Evolutionary conservation across 257 asterid species (phyloP).

Genomic region (Ilex asprella): DNA sequence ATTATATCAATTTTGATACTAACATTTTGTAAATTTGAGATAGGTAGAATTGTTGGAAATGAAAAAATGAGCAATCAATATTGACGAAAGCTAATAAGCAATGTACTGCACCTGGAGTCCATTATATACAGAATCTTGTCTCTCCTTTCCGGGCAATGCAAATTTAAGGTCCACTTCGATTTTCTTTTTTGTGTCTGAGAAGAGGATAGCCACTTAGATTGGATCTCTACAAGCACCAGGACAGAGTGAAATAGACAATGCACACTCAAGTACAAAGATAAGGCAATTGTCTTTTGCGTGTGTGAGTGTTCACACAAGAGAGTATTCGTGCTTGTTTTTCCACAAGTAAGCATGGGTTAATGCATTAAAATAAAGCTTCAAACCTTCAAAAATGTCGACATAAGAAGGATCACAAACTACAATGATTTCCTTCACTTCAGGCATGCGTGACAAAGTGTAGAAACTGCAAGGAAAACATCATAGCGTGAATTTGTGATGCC

Average conservation of each 20-base stretch:
- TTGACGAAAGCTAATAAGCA: not conserved
- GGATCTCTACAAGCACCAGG: not conserved
- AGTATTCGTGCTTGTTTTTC: too few species aligned
- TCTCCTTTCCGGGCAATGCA: slow-evolving; percentile 97
- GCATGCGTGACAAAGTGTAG: slow-evolving; percentile 77
- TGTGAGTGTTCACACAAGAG: not conserved
- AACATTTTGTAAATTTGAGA: too few species aligned
- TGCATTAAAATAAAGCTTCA: not conserved
- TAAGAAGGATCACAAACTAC: slow-evolving; percentile 99
- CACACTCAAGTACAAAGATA: not conserved
- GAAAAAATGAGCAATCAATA: not conserved
- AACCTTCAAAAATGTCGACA: slow-evolving; percentile 93
- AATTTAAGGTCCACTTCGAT: slow-evolving; percentile 62
- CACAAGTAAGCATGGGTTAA: too few species aligned
- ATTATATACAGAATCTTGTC: slow-evolving; percentile 96
- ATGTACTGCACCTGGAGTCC: slow-evolving; percentile 61
- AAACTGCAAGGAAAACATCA: slow-evolving; percentile 54
- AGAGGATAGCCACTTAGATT: not conserved
- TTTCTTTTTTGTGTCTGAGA: slow-evolving; percentile 52
- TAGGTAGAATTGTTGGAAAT: not conserved
- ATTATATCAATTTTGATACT: too few species aligned
- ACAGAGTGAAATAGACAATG: not conserved
- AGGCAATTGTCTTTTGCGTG: not conserved
- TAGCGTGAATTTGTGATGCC: slow-evolving; percentile 6
- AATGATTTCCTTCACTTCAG: slow-evolving; percentile 91